Evolutionary conservation across 2,329 filamentous ascomycete species (phyloP).

Genomic region (Ciborinia camelliae): DNA sequence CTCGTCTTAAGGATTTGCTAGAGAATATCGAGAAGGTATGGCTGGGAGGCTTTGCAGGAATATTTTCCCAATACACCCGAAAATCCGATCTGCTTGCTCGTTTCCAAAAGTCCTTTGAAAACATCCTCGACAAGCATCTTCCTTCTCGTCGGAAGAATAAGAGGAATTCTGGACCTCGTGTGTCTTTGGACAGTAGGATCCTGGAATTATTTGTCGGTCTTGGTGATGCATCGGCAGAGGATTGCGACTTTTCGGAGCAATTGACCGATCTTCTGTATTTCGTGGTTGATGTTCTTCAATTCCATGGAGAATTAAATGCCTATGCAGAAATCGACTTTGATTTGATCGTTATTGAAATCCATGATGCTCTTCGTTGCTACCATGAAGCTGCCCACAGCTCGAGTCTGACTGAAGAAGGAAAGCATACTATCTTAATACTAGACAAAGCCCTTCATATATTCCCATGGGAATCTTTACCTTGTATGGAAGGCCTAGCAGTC

Average conservation of each 20-base stretch:
- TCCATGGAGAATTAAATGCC: slow-evolving; percentile 92
- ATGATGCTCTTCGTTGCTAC: slow-evolving; percentile 79
- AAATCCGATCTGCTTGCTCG: slow-evolving; percentile 63
- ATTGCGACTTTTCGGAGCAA: slow-evolving; percentile 77
- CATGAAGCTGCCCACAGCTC: slow-evolving; percentile 50
- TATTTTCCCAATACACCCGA: slow-evolving; percentile 74
- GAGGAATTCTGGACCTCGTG: slow-evolving; percentile 43
- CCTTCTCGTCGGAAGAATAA: slow-evolving; percentile 72
- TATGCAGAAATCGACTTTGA: slow-evolving; percentile 99
- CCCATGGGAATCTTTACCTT: slow-evolving; percentile 94
- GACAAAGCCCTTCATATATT: slow-evolving; percentile 90
- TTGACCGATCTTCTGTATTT: slow-evolving; percentile 95
- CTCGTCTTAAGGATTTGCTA: slow-evolving; percentile 71
- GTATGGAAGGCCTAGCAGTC: slow-evolving; percentile 72
- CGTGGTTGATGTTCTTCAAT: slow-evolving; percentile 92
- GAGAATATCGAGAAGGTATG: slow-evolving; percentile 87
- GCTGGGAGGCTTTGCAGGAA: slow-evolving; percentile 90
- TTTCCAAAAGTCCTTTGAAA: slow-evolving; percentile 76
- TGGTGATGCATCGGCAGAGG: slow-evolving; percentile 65
- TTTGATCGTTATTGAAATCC: slow-evolving; percentile 79
- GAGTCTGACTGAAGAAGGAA: slow-evolving; percentile 40
- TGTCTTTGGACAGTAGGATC: slow-evolving; percentile 62
- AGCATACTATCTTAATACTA: slow-evolving; percentile 82
- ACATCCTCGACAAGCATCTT: slow-evolving; percentile 76
- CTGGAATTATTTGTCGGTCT: slow-evolving; percentile 87